Evolutionary conservation across 1,284 basidiomycete genomes (phyloP).

Genomic region (Tetrapyrgos nigripes): DNA sequence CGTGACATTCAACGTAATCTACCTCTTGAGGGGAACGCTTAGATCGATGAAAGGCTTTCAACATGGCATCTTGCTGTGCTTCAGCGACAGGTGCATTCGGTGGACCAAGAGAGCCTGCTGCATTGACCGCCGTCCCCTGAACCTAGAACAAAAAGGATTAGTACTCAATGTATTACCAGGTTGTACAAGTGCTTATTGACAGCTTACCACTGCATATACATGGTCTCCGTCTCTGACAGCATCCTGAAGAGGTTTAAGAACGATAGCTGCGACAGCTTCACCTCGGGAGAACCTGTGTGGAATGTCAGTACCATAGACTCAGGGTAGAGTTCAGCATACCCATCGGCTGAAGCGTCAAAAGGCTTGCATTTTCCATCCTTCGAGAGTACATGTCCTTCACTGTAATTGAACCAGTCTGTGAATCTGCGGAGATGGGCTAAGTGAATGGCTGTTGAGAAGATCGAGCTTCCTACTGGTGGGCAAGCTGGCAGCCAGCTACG

Average conservation of each 20-base stretch:
- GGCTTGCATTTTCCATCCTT: constrained; percentile 55
- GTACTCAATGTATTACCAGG: background rate
- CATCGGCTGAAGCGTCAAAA: constrained; percentile 54
- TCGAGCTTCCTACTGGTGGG: constrained; percentile 30
- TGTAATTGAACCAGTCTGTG: constrained; percentile 40
- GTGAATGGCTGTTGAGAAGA: constrained; percentile 9
- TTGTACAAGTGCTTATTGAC: background rate
- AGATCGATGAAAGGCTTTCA: constrained; percentile 30
- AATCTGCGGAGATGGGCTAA: constrained; percentile 25
- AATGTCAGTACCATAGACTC: background rate
- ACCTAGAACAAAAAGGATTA: constrained; percentile 31
- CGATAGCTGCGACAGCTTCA: constrained; percentile 38
- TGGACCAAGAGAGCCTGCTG: constrained; percentile 42
- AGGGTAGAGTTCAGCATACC: constrained; percentile 32
- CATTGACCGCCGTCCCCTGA: constrained; percentile 46
- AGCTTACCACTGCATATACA: constrained; percentile 39
- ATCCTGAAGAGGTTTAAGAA: constrained; percentile 36
- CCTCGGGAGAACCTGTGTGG: constrained; percentile 36
- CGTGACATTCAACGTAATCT: constrained; percentile 56
- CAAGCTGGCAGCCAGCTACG: constrained; percentile 41
- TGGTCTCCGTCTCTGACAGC: constrained; percentile 38
- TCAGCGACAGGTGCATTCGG: constrained; percentile 43
- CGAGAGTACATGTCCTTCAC: constrained; percentile 42
- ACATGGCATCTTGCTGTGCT: constrained; percentile 38
- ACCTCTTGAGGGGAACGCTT: constrained; percentile 41